These are phyloP conservation scores for Glonium stellatum DNA, from an alignment of 495 filamentous ascomycete species.

Conservation along the genomic window DNA sequence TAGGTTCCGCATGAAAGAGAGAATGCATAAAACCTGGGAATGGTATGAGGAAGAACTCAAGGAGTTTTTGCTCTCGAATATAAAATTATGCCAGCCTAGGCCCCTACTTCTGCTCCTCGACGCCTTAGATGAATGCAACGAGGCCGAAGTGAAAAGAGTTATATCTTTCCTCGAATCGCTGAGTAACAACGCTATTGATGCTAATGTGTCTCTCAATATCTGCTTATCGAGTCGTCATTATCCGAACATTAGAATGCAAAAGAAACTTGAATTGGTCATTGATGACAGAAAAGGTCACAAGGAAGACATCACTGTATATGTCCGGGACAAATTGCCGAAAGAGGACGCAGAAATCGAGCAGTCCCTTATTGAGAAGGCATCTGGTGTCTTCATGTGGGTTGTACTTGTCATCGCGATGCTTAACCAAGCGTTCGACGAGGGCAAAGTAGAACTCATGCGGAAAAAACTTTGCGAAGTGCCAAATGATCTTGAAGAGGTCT, in stretches of 20 bases:
- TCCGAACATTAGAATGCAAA: constrained; percentile 39
- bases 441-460: constrained; percentile 6
- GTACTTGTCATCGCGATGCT: constrained; percentile 20
- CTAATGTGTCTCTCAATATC: constrained; percentile 18
- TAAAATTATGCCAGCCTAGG: constrained; percentile 4
- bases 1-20: not conserved
- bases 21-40: constrained; percentile 5
- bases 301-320: constrained; percentile 15
- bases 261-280: constrained; percentile 32
- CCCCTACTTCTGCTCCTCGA: constrained; percentile 17
- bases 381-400: constrained; percentile 24
- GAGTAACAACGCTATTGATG: constrained; percentile 1
- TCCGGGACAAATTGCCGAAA: constrained; percentile 10
- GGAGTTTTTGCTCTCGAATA: constrained; percentile 4
- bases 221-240: constrained; percentile 49
- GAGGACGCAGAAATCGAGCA: constrained; percentile 8
- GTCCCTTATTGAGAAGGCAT: constrained; percentile 16
- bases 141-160: constrained; percentile 12
- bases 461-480: constrained; percentile 18
- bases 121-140: constrained; percentile 21
- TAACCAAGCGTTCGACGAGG: constrained; percentile 17
- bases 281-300: constrained; percentile 23
- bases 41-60: constrained; percentile 10
- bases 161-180: constrained; percentile 14
- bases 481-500: constrained; percentile 17